Base-by-base conservation (phyloP, 495 filamentous ascomycete genomes). In the Penicillium fimorum region DNA sequence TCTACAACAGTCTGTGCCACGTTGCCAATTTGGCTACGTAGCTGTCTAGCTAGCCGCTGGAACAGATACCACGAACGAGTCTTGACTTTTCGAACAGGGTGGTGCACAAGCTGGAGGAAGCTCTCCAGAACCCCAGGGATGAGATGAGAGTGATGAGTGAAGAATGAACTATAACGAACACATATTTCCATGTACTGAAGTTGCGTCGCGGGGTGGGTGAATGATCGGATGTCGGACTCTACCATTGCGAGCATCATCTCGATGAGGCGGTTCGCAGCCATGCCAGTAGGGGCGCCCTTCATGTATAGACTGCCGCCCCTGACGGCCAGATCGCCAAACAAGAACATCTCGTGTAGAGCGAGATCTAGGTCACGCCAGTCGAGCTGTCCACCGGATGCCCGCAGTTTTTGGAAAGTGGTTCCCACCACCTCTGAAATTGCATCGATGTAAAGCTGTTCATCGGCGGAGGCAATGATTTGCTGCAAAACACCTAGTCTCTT, bases 101-200 rank as follows among this genome's bases (percentile, higher is more conserved):
- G 89, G 63, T 97, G 94, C 3, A 92, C 87, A 24, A 96, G 83
- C 30, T 84, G 84, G 33, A 97, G 89, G 73, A 97, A 99, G 64
- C 87, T 88, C 60, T 96, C 91, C n/a, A 99, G 78, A 5, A 91
- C 91, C 56, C 82, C 85, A 7, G 89, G 88, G 42, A 97, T 94
- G 45, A 86, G 80, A 2, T 84, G 77, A 3, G 86, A 80, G 60
- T 96, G 88, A 35, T 82, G 78, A 56, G 95, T 90, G 72, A 99
- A 97, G 72, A 96, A 96, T n/a, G 83, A 80, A 69, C 83, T 86
- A 68, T 97, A 97, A 35, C 94, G 87, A 32, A 96, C 91, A 67
- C 91, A 95, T 40, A 96, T 94, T 62, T 97, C 94, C 95, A 97
- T 97, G 62, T 94, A 97, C 70, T 96, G 91, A 15, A 97, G 79